phyloP scores from a whole-genome alignment of 164 flowering plant species.

The Kingdonia uniflora region DNA sequence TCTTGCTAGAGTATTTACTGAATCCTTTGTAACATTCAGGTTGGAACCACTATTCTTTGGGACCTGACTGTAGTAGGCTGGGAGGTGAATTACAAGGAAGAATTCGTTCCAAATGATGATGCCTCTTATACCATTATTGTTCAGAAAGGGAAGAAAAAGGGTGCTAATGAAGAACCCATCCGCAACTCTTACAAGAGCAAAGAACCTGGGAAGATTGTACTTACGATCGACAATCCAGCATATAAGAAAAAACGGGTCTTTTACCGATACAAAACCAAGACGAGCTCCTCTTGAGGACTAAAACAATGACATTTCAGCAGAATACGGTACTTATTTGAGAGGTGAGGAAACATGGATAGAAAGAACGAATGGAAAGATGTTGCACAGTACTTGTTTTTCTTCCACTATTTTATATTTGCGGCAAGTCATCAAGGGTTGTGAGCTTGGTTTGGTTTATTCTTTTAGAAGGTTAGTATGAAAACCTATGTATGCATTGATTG shows the following conservation, averaged over 20 bases:
- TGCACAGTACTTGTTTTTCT: too few species aligned
- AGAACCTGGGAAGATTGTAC: conserved; percentile 60
- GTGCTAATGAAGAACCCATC: conserved; percentile 28
- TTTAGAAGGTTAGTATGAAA: too few species aligned
- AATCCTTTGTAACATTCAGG: conserved; percentile 16
- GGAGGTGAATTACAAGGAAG: conserved; percentile 76
- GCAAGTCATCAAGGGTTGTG: too few species aligned
- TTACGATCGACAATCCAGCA: conserved; percentile 40
- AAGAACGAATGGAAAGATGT: too few species aligned
- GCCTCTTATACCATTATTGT: conserved; percentile 51
- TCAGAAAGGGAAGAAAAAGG: conserved; percentile 43
- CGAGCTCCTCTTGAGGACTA: conserved; percentile 12
- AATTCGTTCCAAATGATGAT: conserved; percentile 57
- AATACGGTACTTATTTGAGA: too few species aligned
- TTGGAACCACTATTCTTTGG: conserved; percentile 38
- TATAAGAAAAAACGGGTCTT: conserved; percentile 52
- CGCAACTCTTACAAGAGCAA: conserved; percentile 42
- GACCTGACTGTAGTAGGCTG: conserved; percentile 59
- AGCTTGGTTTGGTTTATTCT: too few species aligned
- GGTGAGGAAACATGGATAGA: too few species aligned
- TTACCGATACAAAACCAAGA: conserved; percentile 44
- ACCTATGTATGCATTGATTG: too few species aligned
- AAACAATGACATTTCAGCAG: too few species aligned
- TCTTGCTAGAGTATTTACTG: neutral
- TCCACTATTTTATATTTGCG: too few species aligned